A percentile compares a stretch with the other conserved stretches of the same genome.
Conservation (phyloP, 2,329 filamentous ascomycete species). For the Graphiopsis chlorocephala region DNA sequence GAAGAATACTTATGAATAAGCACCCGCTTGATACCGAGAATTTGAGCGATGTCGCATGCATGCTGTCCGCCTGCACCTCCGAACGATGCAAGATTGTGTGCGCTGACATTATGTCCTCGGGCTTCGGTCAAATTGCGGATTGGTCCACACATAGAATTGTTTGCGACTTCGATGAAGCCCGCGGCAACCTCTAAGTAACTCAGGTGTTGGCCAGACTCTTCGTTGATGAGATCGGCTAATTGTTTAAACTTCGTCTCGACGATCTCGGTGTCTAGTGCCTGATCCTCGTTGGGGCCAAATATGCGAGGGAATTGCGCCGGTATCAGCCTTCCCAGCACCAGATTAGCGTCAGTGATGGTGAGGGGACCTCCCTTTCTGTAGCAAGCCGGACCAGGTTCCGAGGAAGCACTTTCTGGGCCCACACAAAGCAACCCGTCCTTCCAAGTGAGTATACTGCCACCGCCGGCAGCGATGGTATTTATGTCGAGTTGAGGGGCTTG, state of each 20-base stretch:
- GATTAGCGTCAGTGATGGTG: constrained; percentile 36
- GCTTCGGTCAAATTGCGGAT: constrained; percentile 85
- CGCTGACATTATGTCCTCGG: constrained; percentile 80
- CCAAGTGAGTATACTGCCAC: constrained; percentile 22
- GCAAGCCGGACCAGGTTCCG: constrained; percentile 35
- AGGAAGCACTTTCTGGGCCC: constrained; percentile 24
- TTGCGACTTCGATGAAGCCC: constrained; percentile 80
- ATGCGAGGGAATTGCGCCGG: constrained; percentile 35
- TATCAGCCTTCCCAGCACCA: constrained; percentile 33
- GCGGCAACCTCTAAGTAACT: constrained; percentile 74
- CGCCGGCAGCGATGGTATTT: constrained; percentile 24
- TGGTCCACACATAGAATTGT: constrained; percentile 81
- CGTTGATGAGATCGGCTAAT: constrained; percentile 24
- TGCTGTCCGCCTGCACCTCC: constrained; percentile 86
- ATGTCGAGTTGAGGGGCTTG: constrained; percentile 23
- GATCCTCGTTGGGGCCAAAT: constrained; percentile 34
- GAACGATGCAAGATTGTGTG: constrained; percentile 80
- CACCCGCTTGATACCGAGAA: constrained; percentile 75
- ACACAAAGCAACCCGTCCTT: constrained; percentile 17
- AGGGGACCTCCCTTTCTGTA: constrained; percentile 37
- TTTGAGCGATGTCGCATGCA: constrained; percentile 77
- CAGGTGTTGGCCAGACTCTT: constrained; percentile 38
- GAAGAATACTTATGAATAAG: constrained; percentile 81
- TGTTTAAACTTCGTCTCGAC: constrained; percentile 18
- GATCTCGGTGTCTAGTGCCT: constrained; percentile 24